These are phyloP conservation scores for Luffa aegyptiaca DNA, from an alignment of 306 rosid genomes.

Conservation along the genomic window DNA sequence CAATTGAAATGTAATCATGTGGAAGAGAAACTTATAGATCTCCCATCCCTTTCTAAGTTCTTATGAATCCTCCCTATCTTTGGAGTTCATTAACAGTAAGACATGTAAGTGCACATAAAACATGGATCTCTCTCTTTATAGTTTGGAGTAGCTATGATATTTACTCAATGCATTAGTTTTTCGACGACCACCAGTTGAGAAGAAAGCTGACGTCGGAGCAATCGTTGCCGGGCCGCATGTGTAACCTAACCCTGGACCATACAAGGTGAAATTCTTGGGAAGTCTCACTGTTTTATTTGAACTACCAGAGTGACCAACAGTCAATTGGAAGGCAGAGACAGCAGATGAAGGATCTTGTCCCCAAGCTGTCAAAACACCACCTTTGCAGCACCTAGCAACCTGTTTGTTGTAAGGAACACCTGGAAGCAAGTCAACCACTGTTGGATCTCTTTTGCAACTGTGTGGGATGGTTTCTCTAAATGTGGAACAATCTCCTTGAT, in stretches of 20 bases:
- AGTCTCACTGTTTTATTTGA: conserved; percentile 70
- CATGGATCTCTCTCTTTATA: neutral
- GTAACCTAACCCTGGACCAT: conserved; percentile 70
- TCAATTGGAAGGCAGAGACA: conserved; percentile 62
- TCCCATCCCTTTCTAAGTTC: neutral
- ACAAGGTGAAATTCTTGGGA: conserved; percentile 56
- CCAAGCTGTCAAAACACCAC: conserved; percentile 69
- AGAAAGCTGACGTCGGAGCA: conserved; percentile 47
- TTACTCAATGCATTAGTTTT: conserved; percentile 59
- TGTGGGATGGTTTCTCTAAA: conserved; percentile 57
- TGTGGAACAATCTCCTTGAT: conserved; percentile 79
- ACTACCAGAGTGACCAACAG: conserved; percentile 65
- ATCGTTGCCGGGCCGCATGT: conserved; percentile 66
- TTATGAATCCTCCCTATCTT: neutral
- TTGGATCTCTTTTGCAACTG: conserved; percentile 60
- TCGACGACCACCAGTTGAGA: conserved; percentile 44
- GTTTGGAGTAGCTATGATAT: neutral
- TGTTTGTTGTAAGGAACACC: conserved; percentile 76
- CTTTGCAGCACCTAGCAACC: conserved; percentile 53
- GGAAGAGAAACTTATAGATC: neutral
- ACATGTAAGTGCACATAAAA: neutral
- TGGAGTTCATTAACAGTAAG: neutral
- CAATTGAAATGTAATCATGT: neutral
- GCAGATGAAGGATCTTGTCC: conserved; percentile 59
- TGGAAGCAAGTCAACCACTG: conserved; percentile 60